These are phyloP conservation scores for Daedalea quercina DNA, from an alignment of 768 basidiomycete genomes.

Conservation along the genomic window DNA sequence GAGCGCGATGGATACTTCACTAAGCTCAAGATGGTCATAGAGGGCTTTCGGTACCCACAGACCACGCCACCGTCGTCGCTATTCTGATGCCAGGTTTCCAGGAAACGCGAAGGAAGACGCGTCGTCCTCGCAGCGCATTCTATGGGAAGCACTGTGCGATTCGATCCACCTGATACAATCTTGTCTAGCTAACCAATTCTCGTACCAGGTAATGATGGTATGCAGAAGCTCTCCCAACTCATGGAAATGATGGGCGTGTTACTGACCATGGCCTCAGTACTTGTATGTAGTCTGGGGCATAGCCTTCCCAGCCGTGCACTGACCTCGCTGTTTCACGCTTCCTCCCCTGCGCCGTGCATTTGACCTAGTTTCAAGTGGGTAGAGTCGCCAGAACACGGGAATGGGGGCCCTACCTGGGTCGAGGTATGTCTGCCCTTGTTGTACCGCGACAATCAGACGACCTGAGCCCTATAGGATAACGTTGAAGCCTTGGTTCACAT, in stretches of 20 bases:
- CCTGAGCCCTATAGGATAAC: conserved; percentile 47
- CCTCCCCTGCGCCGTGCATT: background rate
- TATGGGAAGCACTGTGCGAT: conserved; percentile 75
- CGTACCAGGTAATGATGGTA: conserved; percentile 42
- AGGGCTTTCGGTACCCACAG: conserved; percentile 58
- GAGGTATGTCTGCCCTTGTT: conserved; percentile 45
- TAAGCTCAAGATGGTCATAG: conserved; percentile 72
- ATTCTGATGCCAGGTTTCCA: conserved; percentile 19
- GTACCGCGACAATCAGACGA: no score
- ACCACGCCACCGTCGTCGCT: background rate
- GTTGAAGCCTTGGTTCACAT: conserved; percentile 81
- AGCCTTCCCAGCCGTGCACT: background rate
- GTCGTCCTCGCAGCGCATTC: conserved; percentile 82
- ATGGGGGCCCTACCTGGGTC: conserved; percentile 85
- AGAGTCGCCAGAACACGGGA: conserved; percentile 76
- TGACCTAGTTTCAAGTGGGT: conserved; percentile 86
- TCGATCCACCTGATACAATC: background rate
- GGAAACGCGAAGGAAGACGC: conserved; percentile 65
- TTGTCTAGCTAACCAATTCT: background rate
- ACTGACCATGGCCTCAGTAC: conserved; percentile 42
- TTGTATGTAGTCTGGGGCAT: conserved; percentile 51
- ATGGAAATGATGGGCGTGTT: background rate
- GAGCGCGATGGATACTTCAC: conserved; percentile 88
- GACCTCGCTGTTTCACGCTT: background rate
- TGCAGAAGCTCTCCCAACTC: background rate